Base-by-base conservation (phyloP, 176 grass and related monocot genomes). In the Musa schizocarpa region DNA sequence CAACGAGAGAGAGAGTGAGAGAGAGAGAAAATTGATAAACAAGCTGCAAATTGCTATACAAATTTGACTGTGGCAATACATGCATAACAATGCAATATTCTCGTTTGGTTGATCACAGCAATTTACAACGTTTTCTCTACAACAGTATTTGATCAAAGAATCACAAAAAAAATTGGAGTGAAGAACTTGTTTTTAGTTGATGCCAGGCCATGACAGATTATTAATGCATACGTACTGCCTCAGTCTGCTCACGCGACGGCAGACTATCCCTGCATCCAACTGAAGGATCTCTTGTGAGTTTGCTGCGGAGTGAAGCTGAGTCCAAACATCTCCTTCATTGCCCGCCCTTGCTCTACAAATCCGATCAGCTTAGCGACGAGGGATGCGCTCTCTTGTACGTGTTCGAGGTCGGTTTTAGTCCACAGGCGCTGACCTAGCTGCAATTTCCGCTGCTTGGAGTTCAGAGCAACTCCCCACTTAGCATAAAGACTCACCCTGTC, bases 281-380 rank as follows among this genome's bases (percentile, higher is more conserved):
- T 90, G 86, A 86, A 92, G 74, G 85, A 83, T 84, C 72, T 89
- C 14, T 77, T 81, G 16, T 86, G 84, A 58, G 59, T 20, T 26
- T 65, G 65, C 49, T 75, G 85, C 23, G 80, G 74, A 61, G 92
- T 79, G 67, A 97, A 91, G 80, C 75, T 93, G 26, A 97, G 76
- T 52, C 90, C 93, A 75, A 93, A 88, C 93, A 97, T 97, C 81
- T 97, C 89, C 74, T 83, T 90, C 62, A 97, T 84, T 48, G 82
- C 74, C 68, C 81, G 86, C 10, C 90, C 90, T 14, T 77, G 78
- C 58, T 90, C 93, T 22, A 85, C 19, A 54, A 90, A 72, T 11
- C 89, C 84, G 11, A 97, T 74, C 17, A 97, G 72, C 16, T 87
- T 80, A 2, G 86, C 82, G 0, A 97, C 90, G 43, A 96, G 84